Evolutionary conservation across 345 rosid species (phyloP), one percentile per base, ranked within the genome.

Genomic region (Rhodamnia rubescens): DNA sequence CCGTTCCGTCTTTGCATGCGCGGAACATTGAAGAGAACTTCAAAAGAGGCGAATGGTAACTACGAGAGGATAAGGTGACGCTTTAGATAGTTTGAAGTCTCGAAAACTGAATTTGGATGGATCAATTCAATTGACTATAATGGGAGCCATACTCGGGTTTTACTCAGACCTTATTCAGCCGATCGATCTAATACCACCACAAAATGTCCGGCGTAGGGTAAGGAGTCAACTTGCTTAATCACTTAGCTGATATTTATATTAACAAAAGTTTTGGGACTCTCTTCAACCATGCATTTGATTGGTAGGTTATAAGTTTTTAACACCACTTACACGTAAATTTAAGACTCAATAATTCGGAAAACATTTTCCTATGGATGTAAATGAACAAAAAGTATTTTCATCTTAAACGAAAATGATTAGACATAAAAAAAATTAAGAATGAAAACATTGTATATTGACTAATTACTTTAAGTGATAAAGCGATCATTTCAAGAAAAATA

Each of bases 61-160:
- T n/a, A n/a, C n/a, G n/a, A n/a, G n/a, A n/a, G n/a, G n/a, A n/a
- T n/a, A n/a, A 1, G 59, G 15, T 7, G 74, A 61, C 21, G 40
- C 21, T 61, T 61, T 29, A 29, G 21, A 15, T 29, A 29, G 9
- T 29, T 61, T 15, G 21, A 61, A 61, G 42, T 29, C 7, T 15
- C 2, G 42, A 29, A 61, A 61, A 61, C 20, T 15, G 42, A 3
- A 29, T 40, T n/a, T n/a, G n/a, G n/a, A n/a, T n/a, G n/a, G n/a
- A n/a, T n/a, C n/a, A n/a, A n/a, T n/a, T n/a, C n/a, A 36, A 16
- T 15, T 29, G 22, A 64, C 22, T 64, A 7, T 5, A 7, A 29
- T 8, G 4, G 32, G 20, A 59, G 27, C 0, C 32, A 0, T 5
- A n/a, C 4, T 0, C 1, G 11, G 74, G 20, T 5, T 61, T 61